Evolutionary conservation across 129 eudicot genomes (phyloP), one percentile per base, ranked within the genome.

Genomic region (Flaveria bidentis): DNA sequence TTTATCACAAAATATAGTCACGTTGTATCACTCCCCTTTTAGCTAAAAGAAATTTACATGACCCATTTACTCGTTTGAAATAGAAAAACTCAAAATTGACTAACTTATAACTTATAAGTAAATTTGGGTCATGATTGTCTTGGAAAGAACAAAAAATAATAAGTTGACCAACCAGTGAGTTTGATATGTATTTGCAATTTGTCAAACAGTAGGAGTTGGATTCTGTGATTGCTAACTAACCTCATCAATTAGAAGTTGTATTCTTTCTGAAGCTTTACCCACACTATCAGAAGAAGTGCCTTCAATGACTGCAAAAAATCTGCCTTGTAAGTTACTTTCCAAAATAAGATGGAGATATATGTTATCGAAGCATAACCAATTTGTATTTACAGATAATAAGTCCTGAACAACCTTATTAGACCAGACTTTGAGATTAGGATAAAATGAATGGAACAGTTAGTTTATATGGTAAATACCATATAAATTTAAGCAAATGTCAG

Each of bases 201-300:
- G 1, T 14, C 18, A 72, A 53, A 52, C 30, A 25, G 3, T 73
- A 25, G 20, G 56, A 20, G 46, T 10, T 66, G 14, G 18, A 53
- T 61, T n/a, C 22, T 7, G 44, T 1, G 33, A 56, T 44, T 9
- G 25, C 71, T 62, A 39, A 56, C 69, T 78, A 42, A 89, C 98
- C 96, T 90, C 91, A 64, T 84, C 87, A 56, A 93, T 82, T 67
- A 90, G 61, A 71, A 18, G 73, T 83, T 86, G 90, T 63, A 93
- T 82, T 76, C 78, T 87, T 71, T 86, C 86, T 12, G 96, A 88
- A 83, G 96, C 98, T 81, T 63, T 85, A 69, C 83, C 71, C 33
- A 90, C 80, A 61, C 82, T 82, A 76, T 88, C 96, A 76, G 82
- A 72, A 60, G 95, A 88, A 72, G 65, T 69, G 47, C 98, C 96